Percentiles rank a stretch among this genome's conserved stretches.
Conservation (phyloP, 2,329 filamentous ascomycete genomes). For the Colletotrichum lini region DNA sequence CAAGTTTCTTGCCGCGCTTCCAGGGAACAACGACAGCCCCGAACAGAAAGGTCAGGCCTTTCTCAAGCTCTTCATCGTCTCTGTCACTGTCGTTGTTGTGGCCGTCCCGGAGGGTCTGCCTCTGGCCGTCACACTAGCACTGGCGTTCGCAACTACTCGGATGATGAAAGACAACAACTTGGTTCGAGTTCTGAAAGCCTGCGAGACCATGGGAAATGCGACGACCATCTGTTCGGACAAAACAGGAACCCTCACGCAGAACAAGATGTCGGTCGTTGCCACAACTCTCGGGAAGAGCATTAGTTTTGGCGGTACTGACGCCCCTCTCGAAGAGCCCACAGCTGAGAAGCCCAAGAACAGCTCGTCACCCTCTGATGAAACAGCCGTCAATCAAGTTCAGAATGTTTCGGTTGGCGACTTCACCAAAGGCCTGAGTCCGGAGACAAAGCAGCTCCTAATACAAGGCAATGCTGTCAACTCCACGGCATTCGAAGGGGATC, state of each 20-base stretch:
- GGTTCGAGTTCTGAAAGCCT: constrained; percentile 76
- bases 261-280: constrained; percentile 79
- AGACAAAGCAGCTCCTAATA: constrained; percentile 58
- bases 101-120: constrained; percentile 78
- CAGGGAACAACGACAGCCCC: constrained; percentile 61
- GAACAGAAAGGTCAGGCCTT: constrained; percentile 73
- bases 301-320: constrained; percentile 51
- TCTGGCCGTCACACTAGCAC: constrained; percentile 76
- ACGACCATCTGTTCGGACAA: constrained; percentile 74
- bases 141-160: constrained; percentile 77
- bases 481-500: constrained; percentile 77
- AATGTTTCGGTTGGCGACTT: constrained; percentile 28
- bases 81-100: constrained; percentile 78
- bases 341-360: constrained; percentile 48
- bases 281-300: constrained; percentile 71
- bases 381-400: constrained; percentile 7
- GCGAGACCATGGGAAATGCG: constrained; percentile 80
- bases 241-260: constrained; percentile 67
- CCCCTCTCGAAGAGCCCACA: constrained; percentile 45
- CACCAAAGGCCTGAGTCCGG: constrained; percentile 36
- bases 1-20: constrained; percentile 78
- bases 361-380: constrained; percentile 43
- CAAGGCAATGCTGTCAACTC: constrained; percentile 79
- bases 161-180: constrained; percentile 80
- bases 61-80: constrained; percentile 73